Evolutionary conservation across 352 stramenopile genomes (phyloP), one percentile per base, ranked within the genome.

Genomic region (Globisporangium paddicum): DNA sequence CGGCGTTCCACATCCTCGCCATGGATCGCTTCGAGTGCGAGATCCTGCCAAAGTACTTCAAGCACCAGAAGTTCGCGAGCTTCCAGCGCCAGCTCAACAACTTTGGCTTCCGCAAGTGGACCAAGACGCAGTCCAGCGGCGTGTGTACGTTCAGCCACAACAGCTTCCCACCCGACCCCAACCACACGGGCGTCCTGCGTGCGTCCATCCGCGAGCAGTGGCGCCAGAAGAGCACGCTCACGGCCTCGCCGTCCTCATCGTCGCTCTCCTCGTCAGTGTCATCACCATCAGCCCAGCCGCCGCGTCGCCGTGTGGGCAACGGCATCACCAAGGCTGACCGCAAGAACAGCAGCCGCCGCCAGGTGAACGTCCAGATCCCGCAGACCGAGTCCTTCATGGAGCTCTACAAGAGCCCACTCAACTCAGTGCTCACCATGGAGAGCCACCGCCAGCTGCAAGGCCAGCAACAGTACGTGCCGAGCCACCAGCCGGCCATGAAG

Each of bases 81-180:
- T 93, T 98, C 57, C 87, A 96, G 62, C 77, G 92, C 42, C 90
- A 98, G 66, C 75, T 98, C 46, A 97, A 96, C 68, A 96, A 98
- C 66, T 98, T 98, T 77, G 80, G 73, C 30, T 98, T 98, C 67
- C 72, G 72, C 64, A 92, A 92, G 59, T 89, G 79, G 79, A 89
- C 77, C 34, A 91, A 91, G 55, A 87, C 79, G 6, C 78, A 90
- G 55, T 87, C 82, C 16, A 87, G 80, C 48, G 81, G 80, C 9
- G 80, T 90, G 16, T 93, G 80, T 67, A 93, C 83, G 40, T 93
- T 93, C 67, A 89, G 77, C 64, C 83, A 93, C 68, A 89, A 90
- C 66, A 81, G 75, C 60, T 93, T 93, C 58, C 80, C 81, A 3
- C 81, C 81, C 1, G 79, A 91, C 46, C 64, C 79, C 13, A 73